Evolutionary conservation across 352 stramenopile species (phyloP).

Genomic region (Thalassiosira gravida): DNA sequence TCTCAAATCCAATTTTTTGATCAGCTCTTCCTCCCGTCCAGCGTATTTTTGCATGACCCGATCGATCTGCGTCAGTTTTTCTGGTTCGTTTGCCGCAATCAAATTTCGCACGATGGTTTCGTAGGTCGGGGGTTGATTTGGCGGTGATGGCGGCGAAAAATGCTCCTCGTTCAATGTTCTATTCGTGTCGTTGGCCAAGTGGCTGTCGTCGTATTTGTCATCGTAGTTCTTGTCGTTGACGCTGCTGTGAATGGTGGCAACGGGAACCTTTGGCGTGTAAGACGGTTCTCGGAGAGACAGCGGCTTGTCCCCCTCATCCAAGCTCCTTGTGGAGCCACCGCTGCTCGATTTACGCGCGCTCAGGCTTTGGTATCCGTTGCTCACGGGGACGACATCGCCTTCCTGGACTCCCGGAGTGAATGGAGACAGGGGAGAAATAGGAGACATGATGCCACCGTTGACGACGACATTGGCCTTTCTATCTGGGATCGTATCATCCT

Average conservation of each 20-base stretch:
- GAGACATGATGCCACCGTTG: neutral
- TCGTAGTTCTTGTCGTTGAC: too few species aligned
- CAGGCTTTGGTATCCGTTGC: neutral
- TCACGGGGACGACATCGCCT: neutral
- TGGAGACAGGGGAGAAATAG: neutral
- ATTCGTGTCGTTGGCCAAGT: neutral
- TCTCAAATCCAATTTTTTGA: constrained; percentile 58
- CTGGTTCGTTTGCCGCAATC: constrained; percentile 52
- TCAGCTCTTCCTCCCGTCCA: constrained; percentile 57
- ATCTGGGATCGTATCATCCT: neutral
- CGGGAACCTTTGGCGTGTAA: constrained; percentile 1
- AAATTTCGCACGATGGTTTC: constrained; percentile 32
- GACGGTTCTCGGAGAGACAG: neutral
- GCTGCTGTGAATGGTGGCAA: too few species aligned
- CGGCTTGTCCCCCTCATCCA: constrained; percentile 25
- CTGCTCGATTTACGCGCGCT: neutral
- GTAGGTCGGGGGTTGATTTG: constrained; percentile 38
- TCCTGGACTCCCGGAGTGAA: neutral
- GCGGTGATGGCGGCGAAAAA: constrained; percentile 26
- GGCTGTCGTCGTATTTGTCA: neutral
- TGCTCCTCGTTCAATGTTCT: neutral
- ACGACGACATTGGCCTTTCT: neutral
- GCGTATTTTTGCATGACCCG: constrained; percentile 59
- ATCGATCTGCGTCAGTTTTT: constrained; percentile 61
- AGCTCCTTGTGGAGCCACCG: neutral